Percentiles rank a stretch among this genome's conserved stretches.
Evolutionary conservation across 176 grass and related monocot genomes (phyloP).

Genomic region (Tillandsia fasciculata): DNA sequence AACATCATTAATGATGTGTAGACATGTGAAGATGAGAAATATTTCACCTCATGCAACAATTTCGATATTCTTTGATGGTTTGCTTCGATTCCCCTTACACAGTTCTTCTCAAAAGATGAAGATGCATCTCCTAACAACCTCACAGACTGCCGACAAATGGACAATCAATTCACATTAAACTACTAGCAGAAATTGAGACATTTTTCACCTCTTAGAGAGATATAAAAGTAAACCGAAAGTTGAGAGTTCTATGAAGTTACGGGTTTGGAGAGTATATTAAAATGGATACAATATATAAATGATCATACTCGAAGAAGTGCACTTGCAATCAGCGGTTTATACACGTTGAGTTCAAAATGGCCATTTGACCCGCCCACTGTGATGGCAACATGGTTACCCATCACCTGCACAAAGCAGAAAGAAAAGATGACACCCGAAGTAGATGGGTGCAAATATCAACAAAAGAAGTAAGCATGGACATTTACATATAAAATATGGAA

Average conservation of each 20-base stretch:
- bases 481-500: not conserved
- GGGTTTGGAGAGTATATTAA: too few species aligned
- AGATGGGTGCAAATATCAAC: too few species aligned
- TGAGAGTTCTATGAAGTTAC: not conserved
- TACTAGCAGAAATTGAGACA: too few species aligned
- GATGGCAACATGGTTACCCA: slow-evolving; percentile 87
- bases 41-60: slow-evolving; percentile 73
- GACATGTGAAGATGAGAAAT: slow-evolving; percentile 1
- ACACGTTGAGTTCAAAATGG: slow-evolving; percentile 98
- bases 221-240: not conserved
- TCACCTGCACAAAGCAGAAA: slow-evolving; percentile 42
- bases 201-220: too few species aligned
- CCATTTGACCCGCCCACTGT: slow-evolving; percentile 84
- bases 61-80: slow-evolving; percentile 87
- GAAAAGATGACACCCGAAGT: too few species aligned
- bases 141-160: slow-evolving; percentile 49
- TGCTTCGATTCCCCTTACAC: slow-evolving; percentile 92
- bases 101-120: slow-evolving; percentile 91
- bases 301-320: slow-evolving; percentile 77
- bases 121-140: slow-evolving; percentile 88
- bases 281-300: too few species aligned
- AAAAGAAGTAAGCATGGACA: too few species aligned
- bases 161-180: too few species aligned
- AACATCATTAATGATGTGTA: slow-evolving; percentile 5
- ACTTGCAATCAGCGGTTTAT: slow-evolving; percentile 80